Evolutionary conservation across 305 asterid genomes (phyloP), one percentile per base, ranked within the genome.

Genomic region (Rubia peregrina): DNA sequence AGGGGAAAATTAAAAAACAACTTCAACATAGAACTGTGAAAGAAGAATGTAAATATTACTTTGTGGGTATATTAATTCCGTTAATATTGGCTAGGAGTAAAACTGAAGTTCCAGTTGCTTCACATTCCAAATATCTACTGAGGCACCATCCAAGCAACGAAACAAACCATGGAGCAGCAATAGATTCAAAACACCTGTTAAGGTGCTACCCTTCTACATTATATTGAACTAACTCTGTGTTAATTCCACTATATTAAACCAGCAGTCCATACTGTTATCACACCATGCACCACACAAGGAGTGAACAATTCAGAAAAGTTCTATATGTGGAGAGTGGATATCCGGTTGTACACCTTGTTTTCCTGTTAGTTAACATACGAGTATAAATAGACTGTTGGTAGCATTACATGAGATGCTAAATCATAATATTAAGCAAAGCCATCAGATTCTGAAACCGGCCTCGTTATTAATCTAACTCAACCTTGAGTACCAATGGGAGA

Each of bases 1-100:
- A 3, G 36, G 36, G 14, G 60, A 42, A 60, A 42, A 77, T 38
- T 30, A 64, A 53, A 44, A 44, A 66, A 72, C 57, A 11, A 55
- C n/a, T 24, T 11, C 43, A 42, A 53, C 57, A 59, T 65, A 38
- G 14, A 42, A 65, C 19, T 65, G 7, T 60, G 38, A 51, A 68
- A 14, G 5, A 42, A 53, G 3, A 19, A 38, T 53, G 24, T 44
- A 17, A 11, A 21, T 21, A 53, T 59, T 33, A 53, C 55, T 66
- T 11, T 36, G 7, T 1, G 17, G 16, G 4, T n/a, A 73, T 19
- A 43, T 6, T 2, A 65, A 21, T 9, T 41, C 16, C n/a, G 38
- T 14, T 63, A 8, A 30, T 42, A 65, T 38, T 36, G 56, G 56
- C 56, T 49, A 19, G 56, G 56, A 7, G 21, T 16, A 49, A 17